Base-by-base conservation (phyloP, 768 basidiomycete genomes). In the Kwoniella sp. region DNA sequence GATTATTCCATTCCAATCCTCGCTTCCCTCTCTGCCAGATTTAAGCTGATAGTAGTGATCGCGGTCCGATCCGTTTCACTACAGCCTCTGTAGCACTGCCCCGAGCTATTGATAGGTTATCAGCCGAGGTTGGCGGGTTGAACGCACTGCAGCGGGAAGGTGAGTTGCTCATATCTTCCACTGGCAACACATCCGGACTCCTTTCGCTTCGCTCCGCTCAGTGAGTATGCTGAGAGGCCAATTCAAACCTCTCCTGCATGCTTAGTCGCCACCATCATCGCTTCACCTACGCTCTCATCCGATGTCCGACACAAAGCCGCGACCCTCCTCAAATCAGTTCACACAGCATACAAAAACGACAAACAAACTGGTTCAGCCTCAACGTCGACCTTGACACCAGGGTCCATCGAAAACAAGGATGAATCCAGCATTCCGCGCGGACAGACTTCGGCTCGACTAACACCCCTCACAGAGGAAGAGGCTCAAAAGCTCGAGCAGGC, bases 111-210 rank as follows among this genome's bases (percentile, higher is more conserved):
- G 74, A 77, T 33, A 58, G 60, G 29, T 22, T 77, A 10, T 71
- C 72, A 33, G 63, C 72, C 2, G 74, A 77, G 44, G 27, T 76
- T 10, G 76, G 76, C 6, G 76, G 74, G 21, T 36, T 77, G 24
- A 58, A 70, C 21, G 72, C 74, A 17, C 52, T 77, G 36, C 76
- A 77, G 55, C 61, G 72, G 49, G 76, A 77, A 68, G 76, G 76
- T 75, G 25, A 63, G 63, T 53, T 19, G 15, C 37, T 15, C n/a
- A n/a, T n/a, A n/a, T n/a, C n/a, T n/a, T n/a, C n/a, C n/a, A n/a
- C n/a, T n/a, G n/a, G n/a, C n/a, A n/a, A n/a, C n/a, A n/a, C n/a
- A n/a, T n/a, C n/a, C n/a, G n/a, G n/a, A n/a, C n/a, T n/a, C n/a
- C n/a, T n/a, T n/a, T n/a, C n/a, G n/a, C n/a, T n/a, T n/a, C n/a